These are phyloP conservation scores for Rosa lucieae DNA, from an alignment of 306 rosid genomes.

Conservation along the genomic window DNA sequence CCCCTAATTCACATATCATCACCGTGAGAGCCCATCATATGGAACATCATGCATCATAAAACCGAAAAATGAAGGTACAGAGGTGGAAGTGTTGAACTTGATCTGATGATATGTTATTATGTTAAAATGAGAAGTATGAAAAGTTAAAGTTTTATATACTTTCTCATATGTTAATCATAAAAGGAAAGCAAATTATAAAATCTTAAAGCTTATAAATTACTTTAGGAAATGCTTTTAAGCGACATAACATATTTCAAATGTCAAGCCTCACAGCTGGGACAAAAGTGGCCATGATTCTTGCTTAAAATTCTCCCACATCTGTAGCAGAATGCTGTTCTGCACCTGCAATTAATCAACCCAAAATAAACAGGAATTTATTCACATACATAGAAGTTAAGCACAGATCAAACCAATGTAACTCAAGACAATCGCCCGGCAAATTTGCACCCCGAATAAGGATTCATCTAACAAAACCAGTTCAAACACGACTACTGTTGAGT, in stretches of 20 bases:
- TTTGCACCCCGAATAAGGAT: neutral
- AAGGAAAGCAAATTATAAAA: neutral
- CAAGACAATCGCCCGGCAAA: neutral
- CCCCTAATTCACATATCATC: no score
- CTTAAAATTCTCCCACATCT: neutral
- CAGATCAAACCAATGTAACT: neutral
- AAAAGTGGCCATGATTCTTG: neutral
- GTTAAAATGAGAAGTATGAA: neutral
- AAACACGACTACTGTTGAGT: neutral
- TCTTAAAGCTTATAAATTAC: neutral
- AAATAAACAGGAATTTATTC: neutral
- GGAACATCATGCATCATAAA: no score
- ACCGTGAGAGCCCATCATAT: no score
- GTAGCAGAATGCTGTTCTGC: conserved; percentile 1
- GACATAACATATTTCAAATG: neutral
- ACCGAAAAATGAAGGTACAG: no score
- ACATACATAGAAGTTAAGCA: neutral
- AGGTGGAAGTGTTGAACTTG: no score
- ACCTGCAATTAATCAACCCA: neutral
- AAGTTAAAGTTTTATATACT: no score
- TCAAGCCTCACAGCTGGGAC: neutral
- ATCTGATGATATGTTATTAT: neutral
- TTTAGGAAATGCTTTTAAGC: neutral
- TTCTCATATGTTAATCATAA: neutral
- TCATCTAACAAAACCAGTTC: neutral